Evolutionary conservation across 495 filamentous ascomycete species (phyloP), one percentile per base, ranked within the genome.

Genomic region (Hamigera avellanea): DNA sequence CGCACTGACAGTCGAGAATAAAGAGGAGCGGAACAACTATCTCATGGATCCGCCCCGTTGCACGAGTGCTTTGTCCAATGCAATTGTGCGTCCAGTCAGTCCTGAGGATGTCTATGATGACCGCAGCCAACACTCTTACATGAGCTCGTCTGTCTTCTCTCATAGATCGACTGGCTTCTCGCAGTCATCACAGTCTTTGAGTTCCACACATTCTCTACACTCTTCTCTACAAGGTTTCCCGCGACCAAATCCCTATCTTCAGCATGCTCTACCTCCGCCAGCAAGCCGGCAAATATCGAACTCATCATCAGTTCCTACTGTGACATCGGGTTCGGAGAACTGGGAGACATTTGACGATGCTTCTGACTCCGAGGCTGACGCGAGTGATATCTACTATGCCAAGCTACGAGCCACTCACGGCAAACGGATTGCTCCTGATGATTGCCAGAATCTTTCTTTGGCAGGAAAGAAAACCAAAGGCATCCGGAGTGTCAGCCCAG

Each of bases 331-430:
- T 2, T 89, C 83, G 0, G 87, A 94, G 59, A 95, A 95, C 55
- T 95, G 87, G 87, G 86, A 95, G 62, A 93, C 85, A 15, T 94
- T 86, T 42, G 81, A 86, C 44, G 80, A 85, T 53, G 74, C 69
- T 27, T 80, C 76, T 2, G 85, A 80, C 36, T 80, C 81, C 0
- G 85, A 91, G 44, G 58, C 57, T 21, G 86, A 88, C 53, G 71
- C 73, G 2, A 77, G 73, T 13, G 81, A 87, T 37, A 67, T 74
- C 6, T 87, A 89, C 54, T 86, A 82, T 49, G 78, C 81, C 40
- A 86, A 81, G 51, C 56, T 86, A 36, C 69, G 77, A 38, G 75
- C 78, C 15, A 78, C 79, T 23, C 65, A 69, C 32, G 69, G 69
- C 48, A 76, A 81, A 65, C 65, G 78, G 33, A 66, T 73, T 42